Conservation (phyloP, 2,329 filamentous ascomycete species). For the Pseudogymnoascus sp. region DNA sequence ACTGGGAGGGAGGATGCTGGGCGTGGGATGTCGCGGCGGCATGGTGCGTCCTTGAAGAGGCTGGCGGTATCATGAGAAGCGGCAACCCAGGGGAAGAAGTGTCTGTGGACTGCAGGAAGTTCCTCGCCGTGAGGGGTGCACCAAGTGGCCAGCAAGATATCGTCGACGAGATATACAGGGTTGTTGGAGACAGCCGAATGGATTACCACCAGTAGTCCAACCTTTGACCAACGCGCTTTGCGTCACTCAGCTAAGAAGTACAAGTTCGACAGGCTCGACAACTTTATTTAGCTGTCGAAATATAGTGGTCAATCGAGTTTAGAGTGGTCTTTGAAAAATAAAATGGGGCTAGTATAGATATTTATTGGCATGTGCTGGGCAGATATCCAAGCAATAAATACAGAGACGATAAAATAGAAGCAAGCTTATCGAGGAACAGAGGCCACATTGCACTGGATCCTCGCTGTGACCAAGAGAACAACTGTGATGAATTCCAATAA, state of each 20-base stretch:
- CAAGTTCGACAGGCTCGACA: background rate
- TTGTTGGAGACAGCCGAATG: constrained; percentile 48
- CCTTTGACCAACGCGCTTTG: background rate
- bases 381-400: background rate
- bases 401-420: background rate
- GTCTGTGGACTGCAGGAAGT: constrained; percentile 50
- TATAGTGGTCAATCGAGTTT: background rate
- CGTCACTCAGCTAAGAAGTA: background rate
- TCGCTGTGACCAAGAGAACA: background rate
- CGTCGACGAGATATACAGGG: constrained; percentile 56
- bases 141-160: constrained; percentile 52
- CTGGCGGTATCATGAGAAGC: constrained; percentile 64
- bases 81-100: constrained; percentile 63
- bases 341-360: background rate
- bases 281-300: background rate
- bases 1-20: constrained; percentile 81
- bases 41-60: constrained; percentile 68
- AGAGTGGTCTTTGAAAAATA: background rate
- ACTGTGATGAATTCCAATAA: background rate
- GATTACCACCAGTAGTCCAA: constrained; percentile 33
- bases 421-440: background rate
- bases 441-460: background rate
- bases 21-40: constrained; percentile 80
- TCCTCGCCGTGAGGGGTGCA: constrained; percentile 55
- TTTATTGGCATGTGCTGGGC: background rate